A percentile compares a stretch with the other conserved stretches of the same genome.
These are phyloP conservation scores for Apiospora marii DNA, from an alignment of 2,329 filamentous ascomycete genomes.

Conservation along the genomic window DNA sequence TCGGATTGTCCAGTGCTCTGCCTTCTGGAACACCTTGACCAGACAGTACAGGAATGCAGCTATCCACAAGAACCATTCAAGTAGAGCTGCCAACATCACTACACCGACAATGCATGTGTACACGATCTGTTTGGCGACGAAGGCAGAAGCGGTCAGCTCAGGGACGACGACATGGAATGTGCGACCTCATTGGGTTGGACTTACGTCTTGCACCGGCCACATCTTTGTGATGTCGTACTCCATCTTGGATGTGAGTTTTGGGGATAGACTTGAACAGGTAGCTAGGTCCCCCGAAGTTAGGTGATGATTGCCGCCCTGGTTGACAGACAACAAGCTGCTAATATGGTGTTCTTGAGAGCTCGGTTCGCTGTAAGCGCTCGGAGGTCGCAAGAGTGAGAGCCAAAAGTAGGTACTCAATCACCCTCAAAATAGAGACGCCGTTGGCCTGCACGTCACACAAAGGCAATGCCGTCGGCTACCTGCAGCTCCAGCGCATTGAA, in stretches of 20 bases:
- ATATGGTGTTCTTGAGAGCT: background rate
- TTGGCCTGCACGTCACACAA: constrained; percentile 21
- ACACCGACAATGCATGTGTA: constrained; percentile 83
- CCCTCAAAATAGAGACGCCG: background rate
- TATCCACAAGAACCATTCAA: constrained; percentile 96
- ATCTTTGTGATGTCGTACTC: constrained; percentile 46
- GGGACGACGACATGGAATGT: constrained; percentile 1
- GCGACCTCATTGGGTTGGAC: constrained; percentile 28
- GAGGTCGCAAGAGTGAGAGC: background rate
- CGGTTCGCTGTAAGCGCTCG: constrained; percentile 4
- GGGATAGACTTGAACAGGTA: background rate
- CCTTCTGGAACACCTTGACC: constrained; percentile 86
- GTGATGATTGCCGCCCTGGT: background rate
- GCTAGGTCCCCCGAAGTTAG: background rate
- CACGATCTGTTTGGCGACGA: constrained; percentile 68
- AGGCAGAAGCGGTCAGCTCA: background rate
- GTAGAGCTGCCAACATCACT: constrained; percentile 82
- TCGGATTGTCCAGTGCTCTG: constrained; percentile 85
- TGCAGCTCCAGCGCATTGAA: constrained; percentile 28
- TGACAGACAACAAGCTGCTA: background rate
- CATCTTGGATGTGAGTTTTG: constrained; percentile 45
- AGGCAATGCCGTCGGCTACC: constrained; percentile 34
- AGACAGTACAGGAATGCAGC: constrained; percentile 94
- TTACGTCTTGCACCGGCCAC: constrained; percentile 62
- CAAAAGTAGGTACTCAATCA: constrained; percentile 11